Evolutionary conservation across 805 yeast genomes (phyloP), one percentile per base, ranked within the genome.

Genomic region (Yarrowia divulgata): DNA sequence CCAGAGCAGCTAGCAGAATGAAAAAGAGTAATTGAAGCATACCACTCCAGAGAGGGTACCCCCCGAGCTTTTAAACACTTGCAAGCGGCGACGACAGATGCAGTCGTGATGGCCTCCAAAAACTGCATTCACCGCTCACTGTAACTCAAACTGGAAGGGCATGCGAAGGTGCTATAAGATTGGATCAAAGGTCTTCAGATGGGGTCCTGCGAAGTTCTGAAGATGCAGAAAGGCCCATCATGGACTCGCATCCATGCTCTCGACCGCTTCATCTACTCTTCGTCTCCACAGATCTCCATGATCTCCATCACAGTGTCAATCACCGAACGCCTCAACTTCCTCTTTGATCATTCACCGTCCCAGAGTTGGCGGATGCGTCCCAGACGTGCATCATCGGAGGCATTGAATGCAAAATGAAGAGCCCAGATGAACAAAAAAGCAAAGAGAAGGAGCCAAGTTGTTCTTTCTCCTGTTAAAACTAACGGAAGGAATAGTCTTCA

Each of bases 281-380:
- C 35, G 29, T 34, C 55, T 16, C 55, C 55, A 49, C 55, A 49
- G 55, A 49, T 49, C 55, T 32, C 39, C 55, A 49, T 14, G 18
- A 35, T 50, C 40, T 1, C 16, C 32, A 13, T 19, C n/a, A 13
- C 43, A 32, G 7, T 37, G 43, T 37, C 58, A 54, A 35, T 37
- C 43, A 13, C 58, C 58, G 58, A 37, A 18, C 57, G 58, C 43
- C 58, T 37, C 58, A 19, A 19, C 32, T 54, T 54, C 57, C 57
- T 50, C 43, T 54, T 19, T 54, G 58, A 54, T 35, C 58, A 54
- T 35, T 54, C 58, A 54, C 58, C 58, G 58, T 37, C 43, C 29
- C 29, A 35, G 58, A 54, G 32, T 35, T 37, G 43, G 37, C 13
- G 43, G n/a, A 23, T 8, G 58, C 58, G 58, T 54, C 58, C 19